Evolutionary conservation across 805 yeast genomes (phyloP), one percentile per base, ranked within the genome.

Genomic region (Lipomyces japonicus): DNA sequence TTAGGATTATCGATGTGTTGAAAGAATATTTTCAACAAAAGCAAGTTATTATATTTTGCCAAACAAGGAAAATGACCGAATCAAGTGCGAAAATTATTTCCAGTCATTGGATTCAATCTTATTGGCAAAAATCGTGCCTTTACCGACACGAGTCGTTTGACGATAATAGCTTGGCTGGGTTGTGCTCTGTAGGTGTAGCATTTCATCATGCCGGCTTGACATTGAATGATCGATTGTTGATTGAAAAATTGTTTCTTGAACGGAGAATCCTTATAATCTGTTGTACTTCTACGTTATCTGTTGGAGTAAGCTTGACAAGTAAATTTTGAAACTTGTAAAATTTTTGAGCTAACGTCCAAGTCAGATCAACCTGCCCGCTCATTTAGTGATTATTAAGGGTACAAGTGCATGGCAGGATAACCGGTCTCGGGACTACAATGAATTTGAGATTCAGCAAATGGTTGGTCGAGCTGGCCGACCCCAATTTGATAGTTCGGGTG

Each of bases 401-500:
- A 80, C 85, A 0, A 71, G 69, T 50, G 63, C 74, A 30, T 80
- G 83, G 80, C 65, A 63, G 18, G 65, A 66, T 3, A 68, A 71
- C 14, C 69, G 62, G 16, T 65, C 69, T 46, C 67, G 66, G 31
- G 84, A 80, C 50, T 80, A 79, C 60, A 71, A 80, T 1, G 78
- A 76, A 40, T 64, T 78, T 22, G 84, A 79, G 50, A 65, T 80
- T 26, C 62, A 77, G 37, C 84, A 81, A 56, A 81, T 80, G 85
- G 73, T 80, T 63, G 84, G 84, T 2, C 69, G 84, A 58, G 84
- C 84, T 2, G 84, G 85, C 2, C 43, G 60, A 42, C 82, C 83
- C 0, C 80, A 76, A 28, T 78, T 71, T 61, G 82, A 79, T 57
- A 70, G 68, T 2, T 71, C 71, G 35, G 76, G 76, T 1, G 75